Base-by-base conservation (phyloP, 75 land plant species). In the Pinus tabuliformis region DNA sequence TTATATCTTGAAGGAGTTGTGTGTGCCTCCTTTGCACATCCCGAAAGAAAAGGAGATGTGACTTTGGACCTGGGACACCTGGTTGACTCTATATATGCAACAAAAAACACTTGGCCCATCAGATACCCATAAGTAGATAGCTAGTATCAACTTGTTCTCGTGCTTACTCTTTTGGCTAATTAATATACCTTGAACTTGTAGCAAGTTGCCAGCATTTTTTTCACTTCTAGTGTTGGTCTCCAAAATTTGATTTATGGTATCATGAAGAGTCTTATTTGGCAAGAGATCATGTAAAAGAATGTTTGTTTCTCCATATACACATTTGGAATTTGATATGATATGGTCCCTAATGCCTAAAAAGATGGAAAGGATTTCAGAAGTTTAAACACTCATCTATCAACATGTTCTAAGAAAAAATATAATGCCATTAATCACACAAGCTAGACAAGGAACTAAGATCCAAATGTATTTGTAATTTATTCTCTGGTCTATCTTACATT, bases 201-300 rank as follows among this genome's bases (percentile, higher is more conserved):
- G 70, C 36, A 78, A 33, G 74, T 92, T 92, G 14, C 95, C 97
- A 81, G 75, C 88, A 87, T 94, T 90, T 42, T 92, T 95, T 57
- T 86, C 88, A 85, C 98, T 95, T 65, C 93, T 95, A 20, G 90
- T 89, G 30, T 81, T 85, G 56, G 88, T 79, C 78, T 95, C 95
- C 74, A 95, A 73, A 17, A 91, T 79, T 37, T 93, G 84, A 58
- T 77, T 85, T 56, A 92, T 92, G 18, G 93, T 86, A 68, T 89
- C 91, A 57, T 95, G 83, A 26, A 93, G 79, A 18, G 93, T 87
- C 75, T 84, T 92, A 65, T 95, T 95, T 42, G 98, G 98, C 24
- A 95, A 71, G 42, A 95, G 87, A 75, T 92, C 90, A 84, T 95
- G 95, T 45, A 95, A 95, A 59, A 90, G 88, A 61, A 95, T 68